Conservation (phyloP, 108 stramenopile species). For the Epithemia pelagica region DNA sequence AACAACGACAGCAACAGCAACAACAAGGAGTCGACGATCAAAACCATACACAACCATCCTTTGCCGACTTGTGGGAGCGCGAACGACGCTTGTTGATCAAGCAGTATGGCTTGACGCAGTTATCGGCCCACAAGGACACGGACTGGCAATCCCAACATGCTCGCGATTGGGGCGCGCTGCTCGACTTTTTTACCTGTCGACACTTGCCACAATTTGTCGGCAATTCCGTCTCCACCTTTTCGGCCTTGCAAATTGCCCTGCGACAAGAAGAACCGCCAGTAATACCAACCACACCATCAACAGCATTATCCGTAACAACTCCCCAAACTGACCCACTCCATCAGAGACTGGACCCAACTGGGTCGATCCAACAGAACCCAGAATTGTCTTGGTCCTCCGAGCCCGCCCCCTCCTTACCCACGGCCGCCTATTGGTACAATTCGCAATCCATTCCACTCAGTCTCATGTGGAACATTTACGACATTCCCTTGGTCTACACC, state of each 20-base stretch:
- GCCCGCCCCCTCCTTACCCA: background rate
- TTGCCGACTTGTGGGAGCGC: background rate
- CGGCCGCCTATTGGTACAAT: constrained; percentile 13
- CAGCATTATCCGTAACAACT: no score
- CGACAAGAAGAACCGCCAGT: constrained; percentile 6
- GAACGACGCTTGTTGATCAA: background rate
- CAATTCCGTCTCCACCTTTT: constrained; percentile 12
- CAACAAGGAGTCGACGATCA: background rate
- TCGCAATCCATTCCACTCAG: constrained; percentile 11
- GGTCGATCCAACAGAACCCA: background rate
- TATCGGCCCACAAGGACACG: background rate
- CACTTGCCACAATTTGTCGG: background rate
- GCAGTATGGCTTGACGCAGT: background rate
- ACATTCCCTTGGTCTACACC: constrained; percentile 12
- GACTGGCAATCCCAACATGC: background rate
- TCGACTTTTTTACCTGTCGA: constrained; percentile 3
- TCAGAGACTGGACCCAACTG: background rate
- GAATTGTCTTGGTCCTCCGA: no score
- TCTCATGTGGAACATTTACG: constrained; percentile 3
- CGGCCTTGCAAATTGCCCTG: constrained; percentile 13
- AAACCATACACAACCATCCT: background rate
- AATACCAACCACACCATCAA: no score
- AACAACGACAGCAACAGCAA: background rate
- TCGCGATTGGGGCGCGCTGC: constrained; percentile 6
- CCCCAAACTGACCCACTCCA: background rate